phyloP scores from a whole-genome alignment of 2,329 filamentous ascomycete species.

The Kalaharituber pfeilii region DNA sequence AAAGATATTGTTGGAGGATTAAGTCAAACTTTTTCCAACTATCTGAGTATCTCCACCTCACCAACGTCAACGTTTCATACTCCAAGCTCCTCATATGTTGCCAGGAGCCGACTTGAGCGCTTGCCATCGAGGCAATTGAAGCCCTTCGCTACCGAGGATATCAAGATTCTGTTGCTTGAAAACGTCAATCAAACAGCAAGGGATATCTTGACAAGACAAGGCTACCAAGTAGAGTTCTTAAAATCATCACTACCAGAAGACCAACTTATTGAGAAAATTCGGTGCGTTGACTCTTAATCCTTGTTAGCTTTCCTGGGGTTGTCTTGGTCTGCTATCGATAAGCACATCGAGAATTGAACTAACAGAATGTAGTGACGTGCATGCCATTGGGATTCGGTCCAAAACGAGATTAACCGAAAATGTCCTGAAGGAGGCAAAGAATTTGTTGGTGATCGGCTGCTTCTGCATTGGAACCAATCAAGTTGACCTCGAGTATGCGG shows the following conservation, averaged over 20 bases:
- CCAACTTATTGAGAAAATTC: constrained; percentile 90
- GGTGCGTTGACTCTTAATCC: constrained; percentile 35
- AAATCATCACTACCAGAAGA: constrained; percentile 85
- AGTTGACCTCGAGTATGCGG: constrained; percentile 71
- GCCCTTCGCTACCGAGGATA: constrained; percentile 86
- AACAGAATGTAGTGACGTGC: constrained; percentile 51
- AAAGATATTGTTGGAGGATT: constrained; percentile 33
- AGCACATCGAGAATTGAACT: not conserved
- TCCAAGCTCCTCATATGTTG: constrained; percentile 29
- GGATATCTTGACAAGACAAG: constrained; percentile 65
- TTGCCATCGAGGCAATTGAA: constrained; percentile 58
- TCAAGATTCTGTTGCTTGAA: constrained; percentile 89
- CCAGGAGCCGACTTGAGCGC: constrained; percentile 25
- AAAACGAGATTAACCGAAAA: constrained; percentile 86
- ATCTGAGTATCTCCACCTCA: constrained; percentile 53
- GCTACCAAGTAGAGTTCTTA: constrained; percentile 85
- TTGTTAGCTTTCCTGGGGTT: not conserved
- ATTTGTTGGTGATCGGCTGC: constrained; percentile 87
- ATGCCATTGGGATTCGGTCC: constrained; percentile 93
- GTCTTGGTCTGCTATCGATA: not conserved
- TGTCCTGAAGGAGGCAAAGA: constrained; percentile 76
- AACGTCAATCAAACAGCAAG: constrained; percentile 87
- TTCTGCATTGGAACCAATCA: constrained; percentile 99
- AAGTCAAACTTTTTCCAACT: constrained; percentile 36
- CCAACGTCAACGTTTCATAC: constrained; percentile 61